Percentiles rank a stretch among this genome's conserved stretches.
Evolutionary conservation across 805 yeast species (phyloP).

Genomic region (Zygosaccharomyces gambellarensis): DNA sequence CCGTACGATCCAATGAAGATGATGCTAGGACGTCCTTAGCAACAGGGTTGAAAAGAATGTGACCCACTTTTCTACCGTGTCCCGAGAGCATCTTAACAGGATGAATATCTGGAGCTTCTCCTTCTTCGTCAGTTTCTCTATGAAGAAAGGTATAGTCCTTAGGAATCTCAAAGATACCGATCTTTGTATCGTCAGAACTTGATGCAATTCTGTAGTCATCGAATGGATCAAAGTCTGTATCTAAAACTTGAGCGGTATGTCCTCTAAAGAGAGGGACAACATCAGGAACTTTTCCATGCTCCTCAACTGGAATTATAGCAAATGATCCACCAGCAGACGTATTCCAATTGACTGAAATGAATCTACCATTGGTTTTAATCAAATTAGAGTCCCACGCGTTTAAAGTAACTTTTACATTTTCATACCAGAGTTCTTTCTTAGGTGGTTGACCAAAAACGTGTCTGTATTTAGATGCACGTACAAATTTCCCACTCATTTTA

Average conservation of each 20-base stretch:
- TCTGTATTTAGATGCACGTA: constrained; percentile 93
- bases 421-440: constrained; percentile 44
- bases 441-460: constrained; percentile 92
- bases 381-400: constrained; percentile 97
- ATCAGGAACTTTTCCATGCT: constrained; percentile 91
- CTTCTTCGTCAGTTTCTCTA: constrained; percentile 49
- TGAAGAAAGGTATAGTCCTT: constrained; percentile 64
- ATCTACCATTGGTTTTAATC: constrained; percentile 81
- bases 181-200: constrained; percentile 75
- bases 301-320: constrained; percentile 82
- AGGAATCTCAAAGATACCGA: constrained; percentile 86
- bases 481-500: constrained; percentile 70
- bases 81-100: constrained; percentile 73
- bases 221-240: constrained; percentile 94
- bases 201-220: constrained; percentile 69
- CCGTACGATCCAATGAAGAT: constrained; percentile 83
- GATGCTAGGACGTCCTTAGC: constrained; percentile 86
- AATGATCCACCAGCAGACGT: constrained; percentile 97
- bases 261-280: constrained; percentile 91
- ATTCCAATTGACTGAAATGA: constrained; percentile 84
- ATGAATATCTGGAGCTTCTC: constrained; percentile 58
- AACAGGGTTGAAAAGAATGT: constrained; percentile 81
- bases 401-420: constrained; percentile 62
- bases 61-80: constrained; percentile 94
- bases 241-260: constrained; percentile 90